A percentile compares a stretch with the other conserved stretches of the same genome.
phyloP scores from a whole-genome alignment of 2,329 filamentous ascomycete species.

The Colletotrichum sp. region DNA sequence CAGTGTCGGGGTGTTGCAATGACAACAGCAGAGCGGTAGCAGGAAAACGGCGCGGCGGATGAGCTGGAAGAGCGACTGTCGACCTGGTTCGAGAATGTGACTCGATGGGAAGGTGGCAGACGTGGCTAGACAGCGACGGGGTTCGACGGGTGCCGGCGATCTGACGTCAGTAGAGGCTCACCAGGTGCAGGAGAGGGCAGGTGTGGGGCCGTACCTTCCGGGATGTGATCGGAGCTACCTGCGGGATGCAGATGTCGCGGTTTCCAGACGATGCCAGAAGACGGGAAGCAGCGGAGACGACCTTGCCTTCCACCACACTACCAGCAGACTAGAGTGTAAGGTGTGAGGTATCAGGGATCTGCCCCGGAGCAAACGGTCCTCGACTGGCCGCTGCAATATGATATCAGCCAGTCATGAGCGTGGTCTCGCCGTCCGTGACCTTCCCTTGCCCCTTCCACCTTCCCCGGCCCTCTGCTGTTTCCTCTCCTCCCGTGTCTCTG shows the following conservation, averaged over 20 bases:
- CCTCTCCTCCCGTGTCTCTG: not conserved
- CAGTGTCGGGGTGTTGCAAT: not conserved
- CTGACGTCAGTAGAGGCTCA: constrained; percentile 16
- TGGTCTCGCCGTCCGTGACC: not conserved
- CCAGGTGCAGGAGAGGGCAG: not conserved
- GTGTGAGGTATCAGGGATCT: not conserved
- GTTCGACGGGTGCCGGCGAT: not conserved
- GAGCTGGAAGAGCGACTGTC: not conserved
- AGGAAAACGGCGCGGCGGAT: not conserved
- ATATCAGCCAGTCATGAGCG: not conserved
- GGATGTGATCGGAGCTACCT: constrained; percentile 4
- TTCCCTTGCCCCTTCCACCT: not conserved
- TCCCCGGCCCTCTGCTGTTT: not conserved
- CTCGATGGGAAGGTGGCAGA: not conserved
- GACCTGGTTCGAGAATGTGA: not conserved
- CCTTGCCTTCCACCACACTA: not conserved
- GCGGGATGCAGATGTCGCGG: not conserved
- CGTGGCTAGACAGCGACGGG: not conserved
- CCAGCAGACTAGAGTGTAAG: not conserved
- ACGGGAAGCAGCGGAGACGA: constrained; percentile 1
- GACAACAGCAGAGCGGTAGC: not conserved
- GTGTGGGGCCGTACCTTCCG: not conserved
- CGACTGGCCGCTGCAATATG: not conserved
- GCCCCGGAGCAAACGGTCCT: constrained; percentile 16
- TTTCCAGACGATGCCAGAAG: constrained; percentile 18